Evolutionary conservation across 225 moss, liverwort and hornwort genomes (phyloP), one percentile per base, ranked within the genome.

Genomic region (Physcomitrium patens): DNA sequence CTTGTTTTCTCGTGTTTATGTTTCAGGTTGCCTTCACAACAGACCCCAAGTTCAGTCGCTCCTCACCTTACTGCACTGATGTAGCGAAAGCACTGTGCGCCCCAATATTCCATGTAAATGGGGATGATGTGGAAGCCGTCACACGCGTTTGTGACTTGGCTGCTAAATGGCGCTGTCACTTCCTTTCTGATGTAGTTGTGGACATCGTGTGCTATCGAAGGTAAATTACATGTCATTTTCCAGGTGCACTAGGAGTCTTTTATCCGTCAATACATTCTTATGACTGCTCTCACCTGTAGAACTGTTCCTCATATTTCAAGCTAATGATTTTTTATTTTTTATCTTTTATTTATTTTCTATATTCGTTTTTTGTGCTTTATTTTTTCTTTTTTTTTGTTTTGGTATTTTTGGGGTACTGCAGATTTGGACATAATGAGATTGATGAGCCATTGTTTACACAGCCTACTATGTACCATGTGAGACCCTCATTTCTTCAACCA

Each of bases 341-440:
- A 24, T 24, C n/a, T 31, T 31, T 31, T 31, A 31, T 37, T 37
- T 7, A 4, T 37, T 37, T 37, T 37, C n/a, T n/a, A 3, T 37
- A 4, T 4, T 37, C 5, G 5, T 37, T 4, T 37, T 37, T 37
- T 37, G 24, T 24, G 24, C 24, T 24, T 37, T 37, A 5, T 37
- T 37, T 37, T 37, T 37, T 37, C 5, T 2, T 37, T 37, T 7
- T 1, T 37, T 37, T 37, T 37, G 7, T 37, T 37, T 4, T 37
- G 31, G 31, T 37, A 37, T 37, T 4, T 37, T 37, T 37, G 2
- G 2, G 31, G 7, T 1, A 4, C 4, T 71, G 47, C 75, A 94
- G 92, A 65, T 96, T 96, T 80, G 96, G 96, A 49, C 94, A 96
- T 80, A 94, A 94, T 64, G 96, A 96, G 77, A 96, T 96, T 56